These are phyloP conservation scores for Patellaria atrata DNA, from an alignment of 495 filamentous ascomycete species.

Conservation along the genomic window DNA sequence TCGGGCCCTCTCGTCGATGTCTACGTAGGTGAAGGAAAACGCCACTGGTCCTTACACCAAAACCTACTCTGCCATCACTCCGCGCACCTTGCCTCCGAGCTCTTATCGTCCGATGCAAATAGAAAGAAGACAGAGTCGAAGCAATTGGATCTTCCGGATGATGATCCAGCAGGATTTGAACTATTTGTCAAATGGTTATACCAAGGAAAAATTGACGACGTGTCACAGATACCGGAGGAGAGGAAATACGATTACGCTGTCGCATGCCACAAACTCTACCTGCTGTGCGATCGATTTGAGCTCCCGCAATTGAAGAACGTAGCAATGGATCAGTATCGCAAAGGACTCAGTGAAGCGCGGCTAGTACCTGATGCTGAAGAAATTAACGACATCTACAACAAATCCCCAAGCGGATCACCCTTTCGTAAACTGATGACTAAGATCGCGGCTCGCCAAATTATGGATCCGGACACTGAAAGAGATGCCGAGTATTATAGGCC, in stretches of 20 bases:
- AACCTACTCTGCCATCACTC: constrained; percentile 35
- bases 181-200: constrained; percentile 39
- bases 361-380: constrained; percentile 36
- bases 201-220: constrained; percentile 34
- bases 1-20: constrained; percentile 34
- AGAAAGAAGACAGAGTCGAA: constrained; percentile 18
- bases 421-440: constrained; percentile 33
- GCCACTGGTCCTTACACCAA: constrained; percentile 33
- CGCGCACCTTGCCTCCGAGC: constrained; percentile 29
- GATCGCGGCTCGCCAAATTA: constrained; percentile 37
- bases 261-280: constrained; percentile 35
- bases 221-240: constrained; percentile 24
- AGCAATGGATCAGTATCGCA: constrained; percentile 36
- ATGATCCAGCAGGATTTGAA: constrained; percentile 34
- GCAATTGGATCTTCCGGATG: constrained; percentile 28
- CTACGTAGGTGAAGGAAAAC: constrained; percentile 29
- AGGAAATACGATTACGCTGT: constrained; percentile 36
- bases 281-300: constrained; percentile 34
- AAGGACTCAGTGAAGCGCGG: constrained; percentile 28
- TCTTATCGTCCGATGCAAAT: constrained; percentile 16
- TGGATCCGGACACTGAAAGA: constrained; percentile 33
- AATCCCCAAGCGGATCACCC: constrained; percentile 24
- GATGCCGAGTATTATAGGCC: constrained; percentile 30
- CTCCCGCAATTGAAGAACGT: constrained; percentile 33
- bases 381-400: constrained; percentile 33